Evolutionary conservation across 2,329 filamentous ascomycete species (phyloP), one percentile per base, ranked within the genome.

Genomic region (Penicillium hordei): DNA sequence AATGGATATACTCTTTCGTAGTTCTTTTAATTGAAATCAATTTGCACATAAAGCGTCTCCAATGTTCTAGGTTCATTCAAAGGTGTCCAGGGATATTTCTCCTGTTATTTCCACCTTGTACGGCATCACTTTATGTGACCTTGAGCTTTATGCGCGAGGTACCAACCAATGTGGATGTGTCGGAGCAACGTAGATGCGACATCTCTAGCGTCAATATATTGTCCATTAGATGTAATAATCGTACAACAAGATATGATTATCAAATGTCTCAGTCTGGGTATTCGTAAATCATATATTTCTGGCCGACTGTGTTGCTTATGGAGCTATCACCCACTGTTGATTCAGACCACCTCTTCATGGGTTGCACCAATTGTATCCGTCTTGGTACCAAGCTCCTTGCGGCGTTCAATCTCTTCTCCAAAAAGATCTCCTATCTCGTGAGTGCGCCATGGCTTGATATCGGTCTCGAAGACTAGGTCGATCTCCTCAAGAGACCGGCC

Each of bases 401-500:
- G 65, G 5, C 61, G 65, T 44, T 67, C 60, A 23, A 70, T 40
- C 46, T 72, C 60, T 44, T 70, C 66, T 0, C 60, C 59, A 44
- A 74, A 72, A 1, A 52, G 53, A 25, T 66, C 63, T 5, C 62
- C 51, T 0, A 74, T 58, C 33, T 66, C 43, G 12, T 52, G 49
- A 8, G 69, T 70, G 27, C 64, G 59, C 72, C 72, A 75, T 5
- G 72, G 62, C 60, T 69, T 72, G 12, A 73, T 60, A 36, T 69
- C 59, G 0, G 51, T 61, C 10, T 74, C 70, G 67, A 92, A 92
- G 59, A 92, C 85, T 15, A 86, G 81, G 62, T 90, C 88, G 72
- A 92, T 87, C 72, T 93, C 89, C 69, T 93, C 89, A 0, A 93
- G 82, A 0, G 87, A 86, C 69, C 85, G 87, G 17, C 87, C 86